Evolutionary conservation across 441 rosid genomes (phyloP).

Genomic region (Arabidopsis hybrid): DNA sequence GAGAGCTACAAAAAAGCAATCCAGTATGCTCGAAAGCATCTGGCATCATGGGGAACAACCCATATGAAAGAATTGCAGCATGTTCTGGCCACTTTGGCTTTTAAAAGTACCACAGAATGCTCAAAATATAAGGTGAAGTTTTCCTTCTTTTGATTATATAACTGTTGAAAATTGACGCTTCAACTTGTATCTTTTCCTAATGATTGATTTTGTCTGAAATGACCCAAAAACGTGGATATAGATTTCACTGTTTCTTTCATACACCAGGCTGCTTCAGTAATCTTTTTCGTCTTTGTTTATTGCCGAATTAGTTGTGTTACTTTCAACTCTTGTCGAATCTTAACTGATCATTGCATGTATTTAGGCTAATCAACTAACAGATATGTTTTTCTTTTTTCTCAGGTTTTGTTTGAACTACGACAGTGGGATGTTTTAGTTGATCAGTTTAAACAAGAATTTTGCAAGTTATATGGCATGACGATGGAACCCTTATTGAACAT

Average conservation of each 20-base stretch:
- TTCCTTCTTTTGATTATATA: conserved; percentile 25
- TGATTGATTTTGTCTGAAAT: conserved; percentile 10
- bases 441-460: conserved; percentile 91
- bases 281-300: background rate
- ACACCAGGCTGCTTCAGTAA: conserved; percentile 16
- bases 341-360: conserved; percentile 7
- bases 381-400: conserved; percentile 36
- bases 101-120: conserved; percentile 77
- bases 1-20: conserved; percentile 76
- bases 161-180: conserved; percentile 6
- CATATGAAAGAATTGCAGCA: conserved; percentile 83
- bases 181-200: conserved; percentile 16
- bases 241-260: conserved; percentile 3
- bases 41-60: conserved; percentile 86
- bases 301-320: conserved; percentile 9
- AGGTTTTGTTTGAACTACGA: conserved; percentile 81
- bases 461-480: conserved; percentile 94
- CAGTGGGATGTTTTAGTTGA: conserved; percentile 93
- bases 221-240: background rate
- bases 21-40: conserved; percentile 78
- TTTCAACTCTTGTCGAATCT: conserved; percentile 15
- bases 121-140: conserved; percentile 73
- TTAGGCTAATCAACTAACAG: conserved; percentile 22
- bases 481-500: conserved; percentile 88
- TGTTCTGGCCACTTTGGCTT: conserved; percentile 86